phyloP scores from a whole-genome alignment of 768 basidiomycete species.

The Phylloporus scabripes region DNA sequence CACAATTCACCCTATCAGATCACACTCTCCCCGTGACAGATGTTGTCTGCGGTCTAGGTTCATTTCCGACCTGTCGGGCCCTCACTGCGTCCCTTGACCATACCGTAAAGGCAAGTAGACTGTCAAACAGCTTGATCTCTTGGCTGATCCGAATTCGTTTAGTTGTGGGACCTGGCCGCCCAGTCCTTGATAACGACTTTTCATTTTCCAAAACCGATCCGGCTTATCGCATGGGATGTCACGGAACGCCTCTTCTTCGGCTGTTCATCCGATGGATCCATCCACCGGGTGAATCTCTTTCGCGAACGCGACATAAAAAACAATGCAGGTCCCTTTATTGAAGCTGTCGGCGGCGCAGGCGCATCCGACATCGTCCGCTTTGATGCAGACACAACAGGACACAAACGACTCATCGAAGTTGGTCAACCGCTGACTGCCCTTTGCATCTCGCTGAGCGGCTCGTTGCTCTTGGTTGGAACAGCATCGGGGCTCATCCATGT shows the following conservation, averaged over 20 bases:
- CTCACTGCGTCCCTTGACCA: constrained; percentile 84
- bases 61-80: constrained; percentile 70
- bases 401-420: constrained; percentile 62
- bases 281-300: constrained; percentile 79
- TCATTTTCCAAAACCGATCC: constrained; percentile 74
- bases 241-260: constrained; percentile 89
- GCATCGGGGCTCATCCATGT: constrained; percentile 64
- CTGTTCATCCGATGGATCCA: constrained; percentile 65
- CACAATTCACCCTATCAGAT: constrained; percentile 78
- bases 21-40: constrained; percentile 90
- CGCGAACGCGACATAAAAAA: constrained; percentile 51
- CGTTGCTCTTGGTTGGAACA: constrained; percentile 81
- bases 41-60: constrained; percentile 72
- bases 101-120: constrained; percentile 70
- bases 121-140: constrained; percentile 9
- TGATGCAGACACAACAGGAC: constrained; percentile 45
- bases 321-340: constrained; percentile 43
- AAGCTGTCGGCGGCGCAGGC: constrained; percentile 75
- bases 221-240: constrained; percentile 69
- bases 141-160: constrained; percentile 8
- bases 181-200: constrained; percentile 79
- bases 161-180: constrained; percentile 81
- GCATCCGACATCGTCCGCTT: constrained; percentile 64
- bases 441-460: constrained; percentile 69
- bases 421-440: constrained; percentile 69